Evolutionary conservation across 371 early-diverging fungal genomes (phyloP).

Genomic region (Mucor ambiguus): DNA sequence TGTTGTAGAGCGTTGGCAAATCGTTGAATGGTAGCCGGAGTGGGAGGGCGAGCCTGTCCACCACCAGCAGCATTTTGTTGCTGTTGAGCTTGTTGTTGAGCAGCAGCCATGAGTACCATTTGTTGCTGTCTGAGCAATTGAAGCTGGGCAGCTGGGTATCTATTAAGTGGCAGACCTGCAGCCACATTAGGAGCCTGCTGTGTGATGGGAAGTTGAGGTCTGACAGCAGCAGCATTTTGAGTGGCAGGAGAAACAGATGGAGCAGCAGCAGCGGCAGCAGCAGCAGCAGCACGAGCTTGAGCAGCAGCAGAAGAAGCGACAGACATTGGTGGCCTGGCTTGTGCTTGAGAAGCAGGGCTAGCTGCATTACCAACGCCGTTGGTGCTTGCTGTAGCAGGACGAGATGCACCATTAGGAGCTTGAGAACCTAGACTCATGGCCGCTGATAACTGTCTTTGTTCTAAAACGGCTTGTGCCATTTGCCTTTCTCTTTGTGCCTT

Average conservation of each 20-base stretch:
- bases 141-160: constrained; percentile 55
- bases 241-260: constrained; percentile 27
- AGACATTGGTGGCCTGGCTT: constrained; percentile 9
- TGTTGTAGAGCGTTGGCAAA: constrained; percentile 27
- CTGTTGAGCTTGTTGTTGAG: constrained; percentile 29
- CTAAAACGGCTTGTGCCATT: constrained; percentile 66
- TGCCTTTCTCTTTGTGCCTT: constrained; percentile 81
- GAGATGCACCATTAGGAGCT: constrained; percentile 7
- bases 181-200: constrained; percentile 21
- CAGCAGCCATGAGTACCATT: constrained; percentile 42
- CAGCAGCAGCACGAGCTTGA: constrained; percentile 26
- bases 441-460: constrained; percentile 69
- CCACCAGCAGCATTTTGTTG: constrained; percentile 25
- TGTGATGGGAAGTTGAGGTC: constrained; percentile 33
- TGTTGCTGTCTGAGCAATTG: constrained; percentile 55
- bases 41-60: constrained; percentile 25
- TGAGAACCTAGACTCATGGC: constrained; percentile 29
- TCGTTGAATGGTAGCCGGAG: constrained; percentile 30
- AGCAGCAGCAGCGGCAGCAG: constrained; percentile 22
- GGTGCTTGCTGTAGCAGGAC: neutral
- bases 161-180: constrained; percentile 33
- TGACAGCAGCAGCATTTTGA: constrained; percentile 20
- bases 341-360: constrained; percentile 7
- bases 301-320: constrained; percentile 12
- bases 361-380: neutral